Base-by-base conservation (phyloP, 495 filamentous ascomycete genomes). In the Xylaria longipes region DNA sequence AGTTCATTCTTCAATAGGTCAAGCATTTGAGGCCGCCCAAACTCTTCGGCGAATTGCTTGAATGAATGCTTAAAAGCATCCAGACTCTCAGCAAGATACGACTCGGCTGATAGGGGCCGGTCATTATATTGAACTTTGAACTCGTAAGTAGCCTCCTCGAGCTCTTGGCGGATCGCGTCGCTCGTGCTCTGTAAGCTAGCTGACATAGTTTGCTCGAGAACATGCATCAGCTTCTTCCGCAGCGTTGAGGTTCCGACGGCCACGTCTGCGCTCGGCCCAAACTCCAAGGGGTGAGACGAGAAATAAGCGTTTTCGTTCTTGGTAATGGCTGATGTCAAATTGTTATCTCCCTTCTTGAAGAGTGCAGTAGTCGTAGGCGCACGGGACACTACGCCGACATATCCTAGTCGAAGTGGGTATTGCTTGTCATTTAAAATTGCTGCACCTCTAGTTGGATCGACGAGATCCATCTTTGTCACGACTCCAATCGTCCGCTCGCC, bases 71-170 rank as follows among this genome's bases (percentile, higher is more conserved):
- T 99, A 86, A 99, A 98, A 17, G 91, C 89, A 78, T 99, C 96
- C 1, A 99, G 85, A 75, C 91, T 95, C 73, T 97, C 96, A 4
- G 96, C 97, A 17, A 99, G 87, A 75, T 99, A 98, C 15, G 95
- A 95, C 79, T 98, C 97, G 1, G 96, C 97, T 71, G 93, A 96
- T 57, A 99, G 84, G 25, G 95, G 93, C 31, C 96, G 89, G 77
- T 99, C 97, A 77, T 98, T 99, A 82, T 99, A 99, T 80, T 99
- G 97, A 25, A 99, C 97, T 79, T 98, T 99, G 87, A 97, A 98
- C 76, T 99, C 96, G 76, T 99, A 99, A 0, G 94, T 95, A 6
- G 96, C 94, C 80, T 99, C 97, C 78, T 98, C 95, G 0, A 99
- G 89, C 79, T 99, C 96, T 75, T 97, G 94, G 70, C 90, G 92